phyloP scores from a whole-genome alignment of 108 stramenopile species.

The Conticribra guillardii region DNA sequence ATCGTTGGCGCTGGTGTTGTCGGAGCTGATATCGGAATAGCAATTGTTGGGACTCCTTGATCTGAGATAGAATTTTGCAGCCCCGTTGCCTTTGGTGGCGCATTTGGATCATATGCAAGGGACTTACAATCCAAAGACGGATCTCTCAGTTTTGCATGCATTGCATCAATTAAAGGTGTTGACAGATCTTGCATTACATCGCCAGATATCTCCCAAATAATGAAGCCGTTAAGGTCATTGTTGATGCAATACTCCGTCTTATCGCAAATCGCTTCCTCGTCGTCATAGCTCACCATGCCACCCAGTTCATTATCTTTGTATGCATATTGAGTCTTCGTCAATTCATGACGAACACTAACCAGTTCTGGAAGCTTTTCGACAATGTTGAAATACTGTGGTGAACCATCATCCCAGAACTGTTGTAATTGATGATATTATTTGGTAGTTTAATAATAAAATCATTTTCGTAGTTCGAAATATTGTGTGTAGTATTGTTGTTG shows the following conservation, averaged over 20 bases:
- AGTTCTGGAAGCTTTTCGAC: conserved; percentile 23
- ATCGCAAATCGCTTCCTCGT: conserved; percentile 45
- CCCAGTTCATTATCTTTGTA: conserved; percentile 3
- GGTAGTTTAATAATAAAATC: too few species aligned
- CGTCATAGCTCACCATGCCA: conserved; percentile 30
- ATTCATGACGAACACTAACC: conserved; percentile 18
- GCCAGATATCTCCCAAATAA: conserved; percentile 28
- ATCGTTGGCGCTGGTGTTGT: conserved; percentile 2
- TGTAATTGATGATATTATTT: too few species aligned
- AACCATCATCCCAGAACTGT: conserved; percentile 40
- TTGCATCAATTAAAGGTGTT: conserved; percentile 35
- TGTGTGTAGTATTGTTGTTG: too few species aligned
- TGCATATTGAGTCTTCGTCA: conserved; percentile 35
- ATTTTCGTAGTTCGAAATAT: too few species aligned
- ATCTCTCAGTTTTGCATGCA: conserved; percentile 32
- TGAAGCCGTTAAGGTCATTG: conserved; percentile 26
- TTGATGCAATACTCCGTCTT: conserved; percentile 33
- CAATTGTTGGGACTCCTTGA: too few species aligned
- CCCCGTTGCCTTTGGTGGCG: background rate
- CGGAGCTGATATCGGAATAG: background rate
- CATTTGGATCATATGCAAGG: conserved; percentile 2
- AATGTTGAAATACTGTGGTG: conserved; percentile 39
- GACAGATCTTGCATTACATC: conserved; percentile 21
- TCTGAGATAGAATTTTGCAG: too few species aligned
- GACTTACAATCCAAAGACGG: conserved; percentile 22